Evolutionary conservation across 1,139 yeast species (phyloP), one percentile per base, ranked within the genome.

Genomic region (Kluyveromyces marxianus): DNA sequence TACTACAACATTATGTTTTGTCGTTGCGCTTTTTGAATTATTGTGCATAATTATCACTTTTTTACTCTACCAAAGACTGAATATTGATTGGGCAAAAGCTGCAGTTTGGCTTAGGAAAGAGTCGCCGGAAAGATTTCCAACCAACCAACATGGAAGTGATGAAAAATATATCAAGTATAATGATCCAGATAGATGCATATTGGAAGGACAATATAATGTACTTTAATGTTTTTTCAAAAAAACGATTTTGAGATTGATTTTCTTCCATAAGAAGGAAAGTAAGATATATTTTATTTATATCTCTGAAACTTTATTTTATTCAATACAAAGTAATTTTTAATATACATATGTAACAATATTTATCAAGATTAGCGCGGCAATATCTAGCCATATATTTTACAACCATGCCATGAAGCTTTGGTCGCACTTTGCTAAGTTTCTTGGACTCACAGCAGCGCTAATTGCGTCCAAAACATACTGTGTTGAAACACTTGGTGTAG

Each of bases 351-450:
- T 7, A 7, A 29, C 8, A 29, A 29, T 29, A 29, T 29, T 8
- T 14, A 14, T 14, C 21, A 14, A 14, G 21, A 14, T 14, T 14
- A 14, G 21, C 21, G 21, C 21, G 21, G 21, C 21, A 14, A 29
- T 29, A 1, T 7, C 8, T 7, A 29, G 8, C 31, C 8, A 14
- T 33, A 7, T 10, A 26, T 34, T 39, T 42, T 36, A 84, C 55
- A 90, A 76, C 70, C 89, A 92, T 1, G 98, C 95, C 96, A 92
- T 89, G 94, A 96, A 92, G 52, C 88, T 74, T 30, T 90, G 83
- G 59, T 94, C 98, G 24, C 96, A 85, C 50, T 89, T 81, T 10
- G 97, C 97, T 62, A 94, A 71, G 58, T 88, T 88, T 57, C 96
- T 79, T 32, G 98, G 97, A 61, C 90, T 92, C 10, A 92, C 98